Evolutionary conservation across 75 land plant genomes (phyloP).

Genomic region (Adiantum capillusveneris): DNA sequence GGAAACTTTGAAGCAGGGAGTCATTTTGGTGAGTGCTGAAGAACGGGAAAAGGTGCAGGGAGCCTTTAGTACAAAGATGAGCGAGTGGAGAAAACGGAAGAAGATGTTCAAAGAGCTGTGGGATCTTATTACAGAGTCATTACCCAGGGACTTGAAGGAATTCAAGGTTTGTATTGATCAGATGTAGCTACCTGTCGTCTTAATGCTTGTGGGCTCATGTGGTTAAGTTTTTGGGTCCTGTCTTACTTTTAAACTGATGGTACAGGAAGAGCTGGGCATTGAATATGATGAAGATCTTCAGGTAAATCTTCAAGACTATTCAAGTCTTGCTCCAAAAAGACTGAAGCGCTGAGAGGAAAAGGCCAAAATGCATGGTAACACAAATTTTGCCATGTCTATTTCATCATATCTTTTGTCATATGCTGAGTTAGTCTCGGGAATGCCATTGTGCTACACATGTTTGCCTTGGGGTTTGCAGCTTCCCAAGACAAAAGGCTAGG

Average conservation of each 20-base stretch:
- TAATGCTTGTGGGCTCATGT: too few relatives aligned
- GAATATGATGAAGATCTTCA: slow-evolving; percentile 97
- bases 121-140: slow-evolving; percentile 90
- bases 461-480: too few relatives aligned
- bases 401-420: too few relatives aligned
- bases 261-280: slow-evolving; percentile 91
- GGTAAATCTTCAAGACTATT: slow-evolving; percentile 48
- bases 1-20: slow-evolving; percentile 55
- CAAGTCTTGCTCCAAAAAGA: background rate
- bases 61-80: slow-evolving; percentile 35
- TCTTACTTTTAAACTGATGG: background rate
- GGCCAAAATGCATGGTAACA: too few relatives aligned
- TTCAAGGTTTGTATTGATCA: slow-evolving; percentile 92
- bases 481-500: too few relatives aligned
- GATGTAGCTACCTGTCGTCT: too few relatives aligned
- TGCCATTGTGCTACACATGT: too few relatives aligned
- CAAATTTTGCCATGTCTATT: too few relatives aligned
- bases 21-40: slow-evolving; percentile 70
- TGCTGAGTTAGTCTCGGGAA: too few relatives aligned
- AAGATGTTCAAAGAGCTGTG: slow-evolving; percentile 85
- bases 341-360: slow-evolving; percentile 2
- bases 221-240: too few relatives aligned
- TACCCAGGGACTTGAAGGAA: slow-evolving; percentile 74
- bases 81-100: slow-evolving; percentile 84
- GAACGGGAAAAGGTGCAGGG: slow-evolving; percentile 62